phyloP scores from a whole-genome alignment of 1,139 yeast genomes.

The Arxiozyma slooffiae region DNA sequence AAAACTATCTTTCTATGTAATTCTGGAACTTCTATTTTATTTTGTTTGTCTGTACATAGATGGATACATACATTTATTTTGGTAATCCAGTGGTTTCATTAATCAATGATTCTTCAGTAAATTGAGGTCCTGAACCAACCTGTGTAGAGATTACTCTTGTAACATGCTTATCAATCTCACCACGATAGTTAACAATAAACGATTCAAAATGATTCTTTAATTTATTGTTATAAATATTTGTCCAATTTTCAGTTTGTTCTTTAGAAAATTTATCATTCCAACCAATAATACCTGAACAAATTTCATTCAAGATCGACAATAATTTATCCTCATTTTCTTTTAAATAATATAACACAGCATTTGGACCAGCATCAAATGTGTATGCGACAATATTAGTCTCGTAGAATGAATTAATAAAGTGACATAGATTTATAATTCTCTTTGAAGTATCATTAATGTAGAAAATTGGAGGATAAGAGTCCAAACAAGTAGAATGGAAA shows the following conservation, averaged over 20 bases:
- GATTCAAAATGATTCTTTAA: background rate
- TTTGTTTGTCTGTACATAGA: background rate
- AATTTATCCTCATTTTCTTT: slow-evolving; percentile 60
- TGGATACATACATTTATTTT: slow-evolving; percentile 15
- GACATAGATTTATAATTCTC: slow-evolving; percentile 72
- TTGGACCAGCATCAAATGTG: slow-evolving; percentile 98
- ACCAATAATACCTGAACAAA: slow-evolving; percentile 53
- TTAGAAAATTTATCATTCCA: slow-evolving; percentile 45
- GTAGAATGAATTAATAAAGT: slow-evolving; percentile 58
- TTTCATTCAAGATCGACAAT: slow-evolving; percentile 46
- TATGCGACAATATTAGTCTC: slow-evolving; percentile 77
- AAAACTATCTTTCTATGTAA: no score
- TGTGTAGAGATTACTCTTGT: slow-evolving; percentile 71
- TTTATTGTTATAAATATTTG: background rate
- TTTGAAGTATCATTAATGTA: slow-evolving; percentile 93
- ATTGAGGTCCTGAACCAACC: slow-evolving; percentile 81
- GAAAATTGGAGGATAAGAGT: slow-evolving; percentile 90
- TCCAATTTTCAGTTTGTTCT: slow-evolving; percentile 17
- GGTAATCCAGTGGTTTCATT: slow-evolving; percentile 42
- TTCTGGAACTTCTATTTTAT: no score
- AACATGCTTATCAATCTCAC: slow-evolving; percentile 42
- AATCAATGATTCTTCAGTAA: slow-evolving; percentile 43
- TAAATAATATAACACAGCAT: slow-evolving; percentile 87
- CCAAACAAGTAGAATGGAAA: slow-evolving; percentile 94
- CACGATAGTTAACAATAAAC: background rate